Conservation (phyloP, 495 filamentous ascomycete species). For the Mytilinidion resinicola region DNA sequence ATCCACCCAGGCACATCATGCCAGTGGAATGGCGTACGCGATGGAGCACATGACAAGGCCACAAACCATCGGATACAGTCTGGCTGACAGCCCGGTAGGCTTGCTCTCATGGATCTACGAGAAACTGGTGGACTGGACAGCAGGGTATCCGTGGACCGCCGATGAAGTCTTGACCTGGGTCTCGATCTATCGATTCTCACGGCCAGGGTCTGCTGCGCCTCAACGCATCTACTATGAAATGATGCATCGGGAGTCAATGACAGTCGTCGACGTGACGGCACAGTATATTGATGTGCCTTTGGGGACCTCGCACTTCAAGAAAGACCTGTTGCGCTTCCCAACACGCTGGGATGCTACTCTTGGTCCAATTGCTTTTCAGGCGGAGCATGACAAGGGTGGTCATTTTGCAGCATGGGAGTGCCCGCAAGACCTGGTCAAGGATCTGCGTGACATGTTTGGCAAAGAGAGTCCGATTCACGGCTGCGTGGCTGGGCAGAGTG, state of each 20-base stretch:
- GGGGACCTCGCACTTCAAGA: conserved; percentile 48
- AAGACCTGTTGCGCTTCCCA: conserved; percentile 48
- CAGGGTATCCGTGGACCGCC: conserved; percentile 47
- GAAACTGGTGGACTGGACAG: conserved; percentile 46
- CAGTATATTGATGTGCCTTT: conserved; percentile 42
- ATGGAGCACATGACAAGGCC: conserved; percentile 43
- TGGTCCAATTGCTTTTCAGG: conserved; percentile 50
- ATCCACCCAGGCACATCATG: conserved; percentile 32
- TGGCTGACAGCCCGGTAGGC: conserved; percentile 46
- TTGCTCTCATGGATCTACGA: conserved; percentile 51
- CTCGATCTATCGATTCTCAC: conserved; percentile 46
- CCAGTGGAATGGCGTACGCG: conserved; percentile 39
- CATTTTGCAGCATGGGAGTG: conserved; percentile 30
- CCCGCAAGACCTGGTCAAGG: conserved; percentile 15
- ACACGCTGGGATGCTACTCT: conserved; percentile 44
- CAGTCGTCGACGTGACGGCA: not conserved
- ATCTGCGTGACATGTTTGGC: conserved; percentile 24
- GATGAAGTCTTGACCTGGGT: conserved; percentile 51
- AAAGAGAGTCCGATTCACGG: conserved; percentile 5
- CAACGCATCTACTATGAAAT: conserved; percentile 47
- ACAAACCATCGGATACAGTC: conserved; percentile 44
- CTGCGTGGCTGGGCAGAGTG: not conserved
- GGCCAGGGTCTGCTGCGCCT: conserved; percentile 43
- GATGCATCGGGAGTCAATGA: conserved; percentile 21
- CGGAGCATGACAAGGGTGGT: conserved; percentile 14